Evolutionary conservation across 331 rosid species (phyloP), one percentile per base, ranked within the genome.

Genomic region (Phaseolus coccineus): DNA sequence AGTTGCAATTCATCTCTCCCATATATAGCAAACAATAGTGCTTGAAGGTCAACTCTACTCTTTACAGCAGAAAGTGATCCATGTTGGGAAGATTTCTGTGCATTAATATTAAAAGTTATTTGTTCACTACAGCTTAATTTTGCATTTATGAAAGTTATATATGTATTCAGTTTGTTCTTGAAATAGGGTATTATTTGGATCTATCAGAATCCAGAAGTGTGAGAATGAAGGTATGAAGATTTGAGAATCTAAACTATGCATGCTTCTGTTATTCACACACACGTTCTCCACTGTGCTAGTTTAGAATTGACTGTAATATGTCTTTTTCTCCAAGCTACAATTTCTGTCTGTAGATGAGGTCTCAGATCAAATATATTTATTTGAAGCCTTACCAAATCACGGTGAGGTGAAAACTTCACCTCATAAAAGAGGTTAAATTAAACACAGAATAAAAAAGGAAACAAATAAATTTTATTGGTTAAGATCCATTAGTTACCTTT

Each of bases 41-140:
- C 47, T 63, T 63, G 28, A 63, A 16, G 69, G 46, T 63, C 69
- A 63, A 63, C 69, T 28, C 44, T 63, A 63, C 69, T 33, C 69
- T 28, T 25, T 63, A 33, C 69, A 63, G 69, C 69, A 30, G 12
- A 9, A 13, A 63, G 46, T 28, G 40, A 59, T 28, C 25, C 14
- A 59, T 28, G 27, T 6, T 31, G 47, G 24, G 27, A 35, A 31
- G 47, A 8, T 13, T 63, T 35, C 69, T 63, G 47, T 35, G 69
- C 37, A 63, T 63, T 63, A 63, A 63, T 63, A 27, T 33, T 63
- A n/a, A 35, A 62, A 35, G 46, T 33, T 19, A 59, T 59, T 59
- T 59, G 10, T 28, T 28, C 39, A 28, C 19, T 59, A 5, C 66
- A 28, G 40, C 40, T 59, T 58, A 4, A 12, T 58, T 12, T 59